Evolutionary conservation across 2,329 filamentous ascomycete species (phyloP).

Genomic region (Aspergillus sp.): DNA sequence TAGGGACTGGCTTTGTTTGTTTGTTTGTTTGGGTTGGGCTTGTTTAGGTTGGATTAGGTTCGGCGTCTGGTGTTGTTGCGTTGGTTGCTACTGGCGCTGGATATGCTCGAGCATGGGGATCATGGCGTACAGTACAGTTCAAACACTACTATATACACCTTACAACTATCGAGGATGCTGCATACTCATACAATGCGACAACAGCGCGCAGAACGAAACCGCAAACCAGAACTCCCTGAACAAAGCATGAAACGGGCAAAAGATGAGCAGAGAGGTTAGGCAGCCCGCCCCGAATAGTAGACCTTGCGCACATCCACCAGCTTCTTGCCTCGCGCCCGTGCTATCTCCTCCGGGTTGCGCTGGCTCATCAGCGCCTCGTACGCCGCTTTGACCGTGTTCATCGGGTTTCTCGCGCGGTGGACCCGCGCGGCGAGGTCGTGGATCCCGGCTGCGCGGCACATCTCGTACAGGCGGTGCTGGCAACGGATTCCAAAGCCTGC

Average conservation of each 20-base stretch:
- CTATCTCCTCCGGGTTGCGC: slow-evolving; percentile 79
- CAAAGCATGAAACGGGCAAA: no score
- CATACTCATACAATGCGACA: no score
- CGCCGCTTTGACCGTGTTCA: slow-evolving; percentile 94
- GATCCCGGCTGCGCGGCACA: slow-evolving; percentile 79
- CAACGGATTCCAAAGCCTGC: slow-evolving; percentile 88
- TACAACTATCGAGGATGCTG: no score
- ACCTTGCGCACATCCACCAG: slow-evolving; percentile 92
- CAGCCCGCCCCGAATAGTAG: slow-evolving; percentile 72
- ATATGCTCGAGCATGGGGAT: no score
- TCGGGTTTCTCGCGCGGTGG: slow-evolving; percentile 79
- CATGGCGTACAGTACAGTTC: no score
- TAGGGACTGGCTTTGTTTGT: no score
- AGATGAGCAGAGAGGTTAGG: no score
- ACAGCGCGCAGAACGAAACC: no score
- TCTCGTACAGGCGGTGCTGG: slow-evolving; percentile 86
- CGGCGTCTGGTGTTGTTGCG: slow-evolving; percentile 1
- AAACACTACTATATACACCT: no score
- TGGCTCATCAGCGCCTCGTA: slow-evolving; percentile 76
- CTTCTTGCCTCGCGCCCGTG: slow-evolving; percentile 83
- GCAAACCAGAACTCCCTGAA: no score
- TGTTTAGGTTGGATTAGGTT: slow-evolving; percentile 2
- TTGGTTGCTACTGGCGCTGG: no score
- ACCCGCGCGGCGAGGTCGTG: slow-evolving; percentile 77
- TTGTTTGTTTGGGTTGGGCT: slow-evolving; percentile 5